Evolutionary conservation across 2,329 filamentous ascomycete species (phyloP).

Genomic region (Aspergillus niger): DNA sequence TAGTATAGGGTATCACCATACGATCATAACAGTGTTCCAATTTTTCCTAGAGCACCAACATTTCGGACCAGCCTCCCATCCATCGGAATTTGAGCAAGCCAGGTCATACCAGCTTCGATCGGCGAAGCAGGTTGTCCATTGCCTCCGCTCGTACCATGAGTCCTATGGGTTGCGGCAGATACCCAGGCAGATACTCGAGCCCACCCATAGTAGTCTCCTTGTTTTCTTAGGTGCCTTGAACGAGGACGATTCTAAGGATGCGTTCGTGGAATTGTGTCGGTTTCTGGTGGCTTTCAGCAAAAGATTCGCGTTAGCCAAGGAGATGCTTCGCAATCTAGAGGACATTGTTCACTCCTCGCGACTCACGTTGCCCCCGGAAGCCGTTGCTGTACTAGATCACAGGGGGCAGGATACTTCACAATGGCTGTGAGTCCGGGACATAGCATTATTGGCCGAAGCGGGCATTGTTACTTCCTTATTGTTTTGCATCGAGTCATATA

Average conservation of each 20-base stretch:
- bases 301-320: conserved; percentile 26
- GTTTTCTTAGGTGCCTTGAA: conserved; percentile 24
- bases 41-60: conserved; percentile 23
- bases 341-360: conserved; percentile 14
- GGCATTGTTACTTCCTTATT: neutral
- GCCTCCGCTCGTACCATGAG: conserved; percentile 29
- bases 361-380: conserved; percentile 27
- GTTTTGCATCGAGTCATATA: neutral
- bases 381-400: conserved; percentile 23
- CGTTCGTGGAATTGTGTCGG: conserved; percentile 32
- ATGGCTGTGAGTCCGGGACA: conserved; percentile 6
- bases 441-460: neutral
- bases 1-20: conserved; percentile 34
- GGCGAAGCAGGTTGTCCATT: conserved; percentile 30
- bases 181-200: conserved; percentile 31
- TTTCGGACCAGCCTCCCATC: conserved; percentile 12
- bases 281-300: conserved; percentile 28
- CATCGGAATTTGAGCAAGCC: conserved; percentile 16
- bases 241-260: conserved; percentile 25
- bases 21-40: conserved; percentile 29
- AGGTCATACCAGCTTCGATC: conserved; percentile 22
- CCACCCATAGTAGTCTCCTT: conserved; percentile 26
- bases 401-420: conserved; percentile 19
- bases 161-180: conserved; percentile 33
- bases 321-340: conserved; percentile 27